These are phyloP conservation scores for Penicillium canescens DNA, from an alignment of 495 filamentous ascomycete species.

Conservation along the genomic window DNA sequence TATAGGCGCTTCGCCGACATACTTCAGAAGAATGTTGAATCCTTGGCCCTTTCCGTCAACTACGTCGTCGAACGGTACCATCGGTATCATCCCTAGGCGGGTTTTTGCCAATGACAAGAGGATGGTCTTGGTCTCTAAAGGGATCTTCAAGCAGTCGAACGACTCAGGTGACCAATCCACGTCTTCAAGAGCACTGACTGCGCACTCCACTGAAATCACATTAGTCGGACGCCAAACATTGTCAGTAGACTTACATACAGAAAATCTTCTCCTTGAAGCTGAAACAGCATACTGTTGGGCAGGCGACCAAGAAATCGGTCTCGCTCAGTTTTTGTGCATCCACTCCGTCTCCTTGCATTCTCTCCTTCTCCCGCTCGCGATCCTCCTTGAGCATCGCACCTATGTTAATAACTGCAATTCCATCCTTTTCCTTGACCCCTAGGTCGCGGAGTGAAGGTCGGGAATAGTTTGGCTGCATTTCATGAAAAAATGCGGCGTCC, in stretches of 20 bases:
- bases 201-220: conserved; percentile 29
- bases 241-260: conserved; percentile 15
- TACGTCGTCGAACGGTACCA: conserved; percentile 25
- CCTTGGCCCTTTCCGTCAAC: conserved; percentile 26
- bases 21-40: conserved; percentile 21
- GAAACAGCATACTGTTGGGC: conserved; percentile 24
- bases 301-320: conserved; percentile 27
- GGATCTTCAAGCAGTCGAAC: conserved; percentile 21
- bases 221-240: conserved; percentile 12
- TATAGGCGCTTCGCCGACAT: conserved; percentile 5
- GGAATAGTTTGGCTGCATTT: conserved; percentile 31
- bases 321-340: conserved; percentile 21
- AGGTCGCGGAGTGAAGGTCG: conserved; percentile 18
- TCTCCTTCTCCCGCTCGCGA: conserved; percentile 27
- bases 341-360: conserved; percentile 16
- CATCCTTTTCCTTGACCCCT: conserved; percentile 9
- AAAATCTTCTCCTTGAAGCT: conserved; percentile 33
- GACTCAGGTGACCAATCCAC: conserved; percentile 27
- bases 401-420: conserved; percentile 15
- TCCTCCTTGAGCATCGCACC: conserved; percentile 14
- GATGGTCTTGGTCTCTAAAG: conserved; percentile 24
- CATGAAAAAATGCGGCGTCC: conserved; percentile 21
- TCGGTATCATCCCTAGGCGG: conserved; percentile 21
- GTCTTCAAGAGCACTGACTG: conserved; percentile 30
- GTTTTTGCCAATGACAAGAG: conserved; percentile 26